Base-by-base conservation (phyloP, 352 stramenopile genomes). In the Phytophthora podocarpi region DNA sequence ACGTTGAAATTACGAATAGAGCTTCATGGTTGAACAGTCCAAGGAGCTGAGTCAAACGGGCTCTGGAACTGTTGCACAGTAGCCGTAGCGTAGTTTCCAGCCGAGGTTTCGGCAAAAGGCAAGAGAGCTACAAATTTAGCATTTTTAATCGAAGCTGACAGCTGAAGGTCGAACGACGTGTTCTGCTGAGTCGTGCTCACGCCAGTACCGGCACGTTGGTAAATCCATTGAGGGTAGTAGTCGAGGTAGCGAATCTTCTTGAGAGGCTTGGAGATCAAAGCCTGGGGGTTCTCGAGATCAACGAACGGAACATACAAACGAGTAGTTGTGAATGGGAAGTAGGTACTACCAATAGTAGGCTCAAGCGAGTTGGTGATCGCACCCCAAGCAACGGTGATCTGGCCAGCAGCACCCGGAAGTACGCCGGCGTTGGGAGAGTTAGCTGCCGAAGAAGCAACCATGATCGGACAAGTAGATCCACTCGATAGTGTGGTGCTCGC, bases 191-290 rank as follows among this genome's bases (percentile, higher is more conserved):
- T 37, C 12, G 30, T 20, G 4, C 24, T 2, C 18, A 35, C 26
- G 37, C 40, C 51, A 6, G 23, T 51, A 46, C 51, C 51, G 26
- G 51, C 51, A 1, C 51, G 51, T 21, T 60, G 51, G 11, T 60
- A 46, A 11, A 61, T 53, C 31, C 30, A 61, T 31, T 61, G 52
- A 27, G 52, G 31, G 40, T 61, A 61, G 1, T 2, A 28, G 21
- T 61, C 41, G 6, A 21, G 20, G 30, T 61, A 61, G 16, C 52
- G 52, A 40, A 61, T 21, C 31, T 42, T 52, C 52, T 61, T 61
- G 1, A 55, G 23, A 2, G 54, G 54, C 32, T 62, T 62, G 0
- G 32, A 41, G 13, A 59, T 59, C 7, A 59, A 42, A 5, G 51
- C 51, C 28, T 51, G 51, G 50, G 51, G 51, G 37, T 62, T 62